Evolutionary conservation across 139 green algal genomes (phyloP), one percentile per base, ranked within the genome.

Genomic region (Coccomyxa sp.): DNA sequence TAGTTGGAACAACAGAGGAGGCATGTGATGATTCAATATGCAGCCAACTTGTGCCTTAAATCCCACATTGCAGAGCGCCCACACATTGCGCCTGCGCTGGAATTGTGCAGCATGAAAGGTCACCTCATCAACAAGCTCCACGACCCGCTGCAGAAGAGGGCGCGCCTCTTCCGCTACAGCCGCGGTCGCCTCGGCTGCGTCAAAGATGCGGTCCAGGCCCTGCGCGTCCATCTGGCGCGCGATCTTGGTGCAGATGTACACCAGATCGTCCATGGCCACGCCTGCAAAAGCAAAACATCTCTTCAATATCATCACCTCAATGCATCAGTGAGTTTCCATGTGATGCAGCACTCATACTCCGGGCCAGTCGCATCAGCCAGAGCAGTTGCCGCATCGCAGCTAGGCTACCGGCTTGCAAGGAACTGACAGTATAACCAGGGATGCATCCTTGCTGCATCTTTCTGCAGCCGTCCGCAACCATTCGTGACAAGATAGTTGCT

Each of bases 241-340:
- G 24, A 99, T 87, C 58, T 94, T 96, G 55, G 85, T 90, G 78
- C 82, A 91, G 68, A 99, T 92, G 82, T 95, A 97, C 27, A 99
- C 95, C 55, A 99, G 87, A 82, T 99, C 96, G 78, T 99, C 96
- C 75, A 99, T 83, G 0, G 94, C 94, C 29, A 99, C 96, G 29
- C 91, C 91, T 83, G 82, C 37, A 54, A 1, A 2, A n/a, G 7
- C 6, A 36, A 0, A 55, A 22, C 58, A 33, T 31, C 8, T 7
- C 14, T 70, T 34, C 24, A 70, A 70, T 35, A 34, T 12, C 18
- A 70, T 35, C 8, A 70, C 70, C 38, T 18, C 35, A 44, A 55
- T 55, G 36, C 14, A 4, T n/a, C 3, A 75, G 18, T n/a, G 35
- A 8, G 31, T 18, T 36, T 27, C 39, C 4, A 70, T 31, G 39